Conservation (phyloP, 208 protist genomes). For the Trichomonas vaginalis region DNA sequence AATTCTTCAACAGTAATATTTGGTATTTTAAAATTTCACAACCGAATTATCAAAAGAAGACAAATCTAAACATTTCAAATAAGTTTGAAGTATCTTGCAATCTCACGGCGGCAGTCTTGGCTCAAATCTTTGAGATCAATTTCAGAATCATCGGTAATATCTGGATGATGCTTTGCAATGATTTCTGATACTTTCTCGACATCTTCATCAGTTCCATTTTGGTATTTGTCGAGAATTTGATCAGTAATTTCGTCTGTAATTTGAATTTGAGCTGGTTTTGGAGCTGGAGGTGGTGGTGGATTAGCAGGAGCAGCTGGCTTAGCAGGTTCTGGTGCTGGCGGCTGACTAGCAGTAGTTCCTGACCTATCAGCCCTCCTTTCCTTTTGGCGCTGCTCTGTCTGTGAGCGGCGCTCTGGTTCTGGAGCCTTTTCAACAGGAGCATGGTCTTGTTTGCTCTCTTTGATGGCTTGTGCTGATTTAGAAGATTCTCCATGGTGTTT, state of each 20-base stretch:
- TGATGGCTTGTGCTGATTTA: not conserved
- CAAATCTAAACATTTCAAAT: no score
- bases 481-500: not conserved
- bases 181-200: not conserved
- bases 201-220: not conserved
- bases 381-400: not conserved
- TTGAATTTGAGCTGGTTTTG: not conserved
- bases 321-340: not conserved
- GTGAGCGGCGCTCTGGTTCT: not conserved
- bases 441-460: not conserved
- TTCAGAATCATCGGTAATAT: not conserved
- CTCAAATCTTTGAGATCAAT: not conserved
- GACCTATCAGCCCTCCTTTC: not conserved
- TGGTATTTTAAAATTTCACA: no score
- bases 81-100: not conserved
- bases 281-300: not conserved
- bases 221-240: not conserved
- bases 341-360: no score
- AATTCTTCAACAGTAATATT: no score
- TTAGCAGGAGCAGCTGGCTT: not conserved
- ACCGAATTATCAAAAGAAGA: no score
- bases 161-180: not conserved
- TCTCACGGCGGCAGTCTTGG: not conserved
- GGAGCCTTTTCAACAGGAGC: no score
- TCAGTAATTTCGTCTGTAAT: not conserved